Percentiles rank a stretch among this genome's conserved stretches.
phyloP scores from a whole-genome alignment of 2,329 filamentous ascomycete genomes.

The Aureobasidium musti region DNA sequence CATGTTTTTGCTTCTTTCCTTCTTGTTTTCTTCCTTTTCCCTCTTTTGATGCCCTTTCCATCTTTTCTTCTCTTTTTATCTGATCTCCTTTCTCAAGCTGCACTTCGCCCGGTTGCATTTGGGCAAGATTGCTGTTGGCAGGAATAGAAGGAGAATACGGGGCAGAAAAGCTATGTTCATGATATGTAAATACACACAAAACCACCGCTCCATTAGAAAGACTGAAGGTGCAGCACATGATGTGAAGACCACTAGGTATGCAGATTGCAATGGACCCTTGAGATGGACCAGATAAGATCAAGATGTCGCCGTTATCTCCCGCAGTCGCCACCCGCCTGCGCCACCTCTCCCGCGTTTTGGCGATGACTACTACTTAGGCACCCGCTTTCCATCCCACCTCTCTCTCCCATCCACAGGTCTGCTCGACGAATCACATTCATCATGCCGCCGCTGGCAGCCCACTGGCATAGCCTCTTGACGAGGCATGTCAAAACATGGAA shows the following conservation, averaged over 20 bases:
- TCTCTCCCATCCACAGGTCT: background rate
- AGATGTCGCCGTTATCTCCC: background rate
- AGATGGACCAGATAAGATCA: background rate
- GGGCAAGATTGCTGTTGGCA: constrained; percentile 19
- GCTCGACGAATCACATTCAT: constrained; percentile 29
- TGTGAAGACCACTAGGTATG: background rate
- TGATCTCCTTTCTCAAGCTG: constrained; percentile 1
- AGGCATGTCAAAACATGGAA: constrained; percentile 41
- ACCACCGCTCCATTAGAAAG: background rate
- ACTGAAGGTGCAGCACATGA: background rate
- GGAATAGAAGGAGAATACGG: constrained; percentile 11
- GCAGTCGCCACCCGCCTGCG: constrained; percentile 12
- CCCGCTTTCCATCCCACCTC: constrained; percentile 5
- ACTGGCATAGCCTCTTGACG: constrained; percentile 43
- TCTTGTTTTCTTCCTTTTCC: background rate
- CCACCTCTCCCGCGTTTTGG: constrained; percentile 1
- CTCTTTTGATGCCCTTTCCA: background rate
- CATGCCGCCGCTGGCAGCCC: constrained; percentile 43
- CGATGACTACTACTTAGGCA: constrained; percentile 17
- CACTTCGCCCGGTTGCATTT: constrained; percentile 21
- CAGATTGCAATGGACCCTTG: background rate
- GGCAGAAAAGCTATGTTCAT: constrained; percentile 27
- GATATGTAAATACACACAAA: constrained; percentile 26
- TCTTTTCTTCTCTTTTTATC: background rate
- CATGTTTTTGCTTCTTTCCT: background rate